Conservation (phyloP, 2,329 filamentous ascomycete genomes). For the Aspergillus hortae region DNA sequence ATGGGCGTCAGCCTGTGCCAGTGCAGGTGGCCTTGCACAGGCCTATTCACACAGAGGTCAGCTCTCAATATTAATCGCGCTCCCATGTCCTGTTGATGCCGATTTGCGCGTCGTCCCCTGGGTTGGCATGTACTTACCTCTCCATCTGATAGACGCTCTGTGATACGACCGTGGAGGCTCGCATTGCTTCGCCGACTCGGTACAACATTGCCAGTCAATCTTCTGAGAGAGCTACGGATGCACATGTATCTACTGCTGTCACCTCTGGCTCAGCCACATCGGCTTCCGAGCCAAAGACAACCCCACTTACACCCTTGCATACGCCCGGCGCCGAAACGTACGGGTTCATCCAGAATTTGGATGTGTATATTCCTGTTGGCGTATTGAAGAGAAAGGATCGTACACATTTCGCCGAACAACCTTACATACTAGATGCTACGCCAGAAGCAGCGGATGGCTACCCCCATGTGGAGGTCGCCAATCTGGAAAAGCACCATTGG, state of each 20-base stretch:
- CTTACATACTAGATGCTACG: neutral
- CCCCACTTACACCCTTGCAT: neutral
- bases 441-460: constrained; percentile 6
- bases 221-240: too few relatives aligned
- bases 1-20: neutral
- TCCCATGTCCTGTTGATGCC: neutral
- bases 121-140: neutral
- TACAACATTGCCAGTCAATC: too few relatives aligned
- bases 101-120: neutral
- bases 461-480: constrained; percentile 19
- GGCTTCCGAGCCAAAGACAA: neutral
- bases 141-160: too few relatives aligned
- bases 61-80: neutral
- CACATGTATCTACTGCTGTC: too few relatives aligned
- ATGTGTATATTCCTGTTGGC: constrained; percentile 31
- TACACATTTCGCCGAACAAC: neutral
- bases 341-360: constrained; percentile 9
- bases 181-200: too few relatives aligned
- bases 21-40: neutral
- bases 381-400: constrained; percentile 19
- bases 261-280: neutral
- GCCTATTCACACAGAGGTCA: neutral
- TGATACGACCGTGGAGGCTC: too few relatives aligned
- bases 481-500: constrained; percentile 34
- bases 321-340: neutral